These are phyloP conservation scores for Aspergillus oerlinghausenensis DNA, from an alignment of 2,329 filamentous ascomycete species.

Conservation along the genomic window DNA sequence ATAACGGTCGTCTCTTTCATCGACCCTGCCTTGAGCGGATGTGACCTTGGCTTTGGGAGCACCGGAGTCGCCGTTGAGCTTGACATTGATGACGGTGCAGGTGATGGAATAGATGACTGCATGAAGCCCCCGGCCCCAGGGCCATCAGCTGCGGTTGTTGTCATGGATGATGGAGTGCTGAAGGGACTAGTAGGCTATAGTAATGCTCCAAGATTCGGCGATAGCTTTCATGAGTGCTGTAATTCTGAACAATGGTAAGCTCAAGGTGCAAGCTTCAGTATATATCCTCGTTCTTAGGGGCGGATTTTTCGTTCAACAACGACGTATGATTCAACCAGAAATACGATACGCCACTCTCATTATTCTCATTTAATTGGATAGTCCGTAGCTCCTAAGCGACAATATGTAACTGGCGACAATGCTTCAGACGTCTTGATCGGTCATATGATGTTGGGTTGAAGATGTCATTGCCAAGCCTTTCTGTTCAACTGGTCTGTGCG, in stretches of 20 bases:
- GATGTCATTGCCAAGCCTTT: slow-evolving; percentile 6
- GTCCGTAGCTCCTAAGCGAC: background rate
- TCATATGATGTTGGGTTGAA: background rate
- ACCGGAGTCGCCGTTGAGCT: slow-evolving; percentile 35
- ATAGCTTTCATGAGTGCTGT: background rate
- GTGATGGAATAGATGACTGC: slow-evolving; percentile 37
- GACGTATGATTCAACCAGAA: background rate
- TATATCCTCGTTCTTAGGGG: background rate
- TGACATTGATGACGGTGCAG: slow-evolving; percentile 43
- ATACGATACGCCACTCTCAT: background rate
- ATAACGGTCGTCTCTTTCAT: slow-evolving; percentile 56
- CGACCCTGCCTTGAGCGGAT: slow-evolving; percentile 53
- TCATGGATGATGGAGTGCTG: slow-evolving; percentile 2
- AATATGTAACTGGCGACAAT: background rate
- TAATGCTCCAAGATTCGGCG: background rate
- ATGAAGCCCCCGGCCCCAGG: slow-evolving; percentile 39
- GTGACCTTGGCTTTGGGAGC: slow-evolving; percentile 50
- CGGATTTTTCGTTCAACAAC: background rate
- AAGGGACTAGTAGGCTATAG: background rate
- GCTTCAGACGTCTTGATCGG: background rate
- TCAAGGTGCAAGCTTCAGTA: background rate
- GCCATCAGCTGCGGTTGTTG: slow-evolving; percentile 6
- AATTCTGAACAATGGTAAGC: background rate
- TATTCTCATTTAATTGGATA: background rate
- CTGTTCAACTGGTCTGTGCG: slow-evolving; percentile 1